phyloP scores from a whole-genome alignment of 345 rosid species.

The Eucalyptus regnans region DNA sequence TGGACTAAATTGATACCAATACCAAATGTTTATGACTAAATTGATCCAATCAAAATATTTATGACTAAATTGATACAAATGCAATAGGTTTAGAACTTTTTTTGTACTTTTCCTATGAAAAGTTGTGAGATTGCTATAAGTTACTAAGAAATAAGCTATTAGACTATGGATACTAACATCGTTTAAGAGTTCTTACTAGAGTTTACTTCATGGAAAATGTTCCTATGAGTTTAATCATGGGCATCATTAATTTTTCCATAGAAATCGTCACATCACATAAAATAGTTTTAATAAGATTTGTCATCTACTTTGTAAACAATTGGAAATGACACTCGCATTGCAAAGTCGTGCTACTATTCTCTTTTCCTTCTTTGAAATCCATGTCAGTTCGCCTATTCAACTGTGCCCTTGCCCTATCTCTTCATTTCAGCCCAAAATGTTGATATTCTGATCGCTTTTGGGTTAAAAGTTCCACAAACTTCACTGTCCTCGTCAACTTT shows the following conservation, averaged over 20 bases:
- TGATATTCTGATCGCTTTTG: background rate
- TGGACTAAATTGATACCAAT: too few species aligned
- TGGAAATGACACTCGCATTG: background rate
- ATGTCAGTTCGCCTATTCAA: background rate
- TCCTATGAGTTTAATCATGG: background rate
- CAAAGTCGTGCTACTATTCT: background rate
- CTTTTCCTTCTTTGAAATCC: background rate
- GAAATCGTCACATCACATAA: background rate
- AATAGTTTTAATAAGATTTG: background rate
- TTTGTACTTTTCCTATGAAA: background rate
- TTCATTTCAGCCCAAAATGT: background rate
- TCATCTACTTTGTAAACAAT: background rate
- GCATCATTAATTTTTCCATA: background rate
- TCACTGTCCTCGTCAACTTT: background rate
- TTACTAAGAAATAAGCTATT: background rate
- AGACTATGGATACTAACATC: background rate
- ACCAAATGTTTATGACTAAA: too few species aligned
- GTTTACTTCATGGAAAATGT: background rate
- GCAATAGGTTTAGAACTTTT: rapidly evolving
- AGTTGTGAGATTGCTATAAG: background rate
- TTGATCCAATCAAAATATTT: rapidly evolving
- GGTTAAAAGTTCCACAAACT: background rate
- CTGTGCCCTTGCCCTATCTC: background rate
- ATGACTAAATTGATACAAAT: too few species aligned
- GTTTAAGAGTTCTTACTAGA: background rate